Percentiles rank a stretch among this genome's conserved stretches.
Evolutionary conservation across 805 yeast genomes (phyloP).

Genomic region (Yueomyces sp.): DNA sequence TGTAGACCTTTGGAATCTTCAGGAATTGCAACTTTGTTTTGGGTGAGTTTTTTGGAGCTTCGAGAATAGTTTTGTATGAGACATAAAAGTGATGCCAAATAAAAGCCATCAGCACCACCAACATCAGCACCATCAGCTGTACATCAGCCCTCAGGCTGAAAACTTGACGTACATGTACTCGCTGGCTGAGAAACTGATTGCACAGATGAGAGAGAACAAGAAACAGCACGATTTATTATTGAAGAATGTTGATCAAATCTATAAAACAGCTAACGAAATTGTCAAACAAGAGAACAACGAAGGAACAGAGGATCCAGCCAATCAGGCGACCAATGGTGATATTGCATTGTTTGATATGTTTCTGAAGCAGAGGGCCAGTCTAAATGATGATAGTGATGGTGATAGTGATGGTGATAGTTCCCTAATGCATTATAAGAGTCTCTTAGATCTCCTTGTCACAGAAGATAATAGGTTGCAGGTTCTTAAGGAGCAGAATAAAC

Average conservation of each 20-base stretch:
- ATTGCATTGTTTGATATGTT: not conserved
- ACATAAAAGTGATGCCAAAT: not conserved
- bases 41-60: not conserved
- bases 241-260: not conserved
- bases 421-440: not conserved
- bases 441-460: not conserved
- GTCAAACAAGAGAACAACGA: not conserved
- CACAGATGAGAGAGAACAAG: not conserved
- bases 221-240: not conserved
- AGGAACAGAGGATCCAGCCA: not conserved
- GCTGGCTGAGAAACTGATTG: not conserved
- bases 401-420: not conserved
- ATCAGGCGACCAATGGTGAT: not conserved
- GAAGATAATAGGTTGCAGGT: not conserved
- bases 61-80: not conserved
- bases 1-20: too few species aligned
- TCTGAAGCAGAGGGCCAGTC: not conserved
- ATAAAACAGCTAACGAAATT: not conserved
- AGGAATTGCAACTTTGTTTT: not conserved
- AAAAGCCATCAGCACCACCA: not conserved
- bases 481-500: not conserved
- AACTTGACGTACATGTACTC: constrained; percentile 1
- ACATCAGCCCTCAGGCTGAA: constrained; percentile 2
- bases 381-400: not conserved
- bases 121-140: not conserved